Percentiles rank a stretch among this genome's conserved stretches.
These are phyloP conservation scores for Zygoascus sp. DNA, from an alignment of 1,139 yeast species.

Conservation along the genomic window DNA sequence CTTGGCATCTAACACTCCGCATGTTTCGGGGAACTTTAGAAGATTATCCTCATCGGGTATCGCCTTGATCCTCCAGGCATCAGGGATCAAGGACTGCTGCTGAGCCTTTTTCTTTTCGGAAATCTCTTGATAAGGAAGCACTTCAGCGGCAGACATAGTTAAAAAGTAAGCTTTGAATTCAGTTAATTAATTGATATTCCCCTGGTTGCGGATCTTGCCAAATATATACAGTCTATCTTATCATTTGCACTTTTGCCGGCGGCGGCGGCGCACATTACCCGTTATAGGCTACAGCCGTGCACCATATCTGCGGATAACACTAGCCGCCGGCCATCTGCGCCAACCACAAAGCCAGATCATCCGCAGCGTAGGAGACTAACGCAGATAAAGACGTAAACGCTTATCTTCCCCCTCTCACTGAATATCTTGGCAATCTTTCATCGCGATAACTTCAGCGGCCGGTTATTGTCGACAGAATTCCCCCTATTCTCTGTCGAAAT, in stretches of 20 bases:
- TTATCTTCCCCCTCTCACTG: too few species aligned
- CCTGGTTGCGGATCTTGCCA: background rate
- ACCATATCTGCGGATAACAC: background rate
- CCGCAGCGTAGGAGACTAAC: too few species aligned
- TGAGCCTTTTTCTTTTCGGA: constrained; percentile 22
- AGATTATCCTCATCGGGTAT: constrained; percentile 14
- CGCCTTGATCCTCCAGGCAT: constrained; percentile 21
- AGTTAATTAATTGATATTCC: too few species aligned
- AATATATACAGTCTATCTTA: background rate
- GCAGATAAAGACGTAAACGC: too few species aligned
- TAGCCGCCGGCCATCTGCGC: too few species aligned
- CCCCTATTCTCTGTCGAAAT: too few species aligned
- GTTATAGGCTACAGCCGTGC: background rate
- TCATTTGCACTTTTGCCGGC: background rate
- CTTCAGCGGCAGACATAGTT: background rate
- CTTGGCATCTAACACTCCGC: constrained; percentile 14
- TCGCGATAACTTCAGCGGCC: too few species aligned
- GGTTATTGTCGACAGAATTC: too few species aligned
- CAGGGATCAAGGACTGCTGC: constrained; percentile 23
- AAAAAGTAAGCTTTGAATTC: too few species aligned
- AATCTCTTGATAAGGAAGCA: constrained; percentile 18
- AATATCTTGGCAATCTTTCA: too few species aligned
- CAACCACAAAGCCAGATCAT: too few species aligned
- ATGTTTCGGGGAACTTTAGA: constrained; percentile 12
- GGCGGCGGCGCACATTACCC: background rate